These are phyloP conservation scores for Colletotrichum lindemuthianum DNA, from an alignment of 2,329 filamentous ascomycete species.

Conservation along the genomic window DNA sequence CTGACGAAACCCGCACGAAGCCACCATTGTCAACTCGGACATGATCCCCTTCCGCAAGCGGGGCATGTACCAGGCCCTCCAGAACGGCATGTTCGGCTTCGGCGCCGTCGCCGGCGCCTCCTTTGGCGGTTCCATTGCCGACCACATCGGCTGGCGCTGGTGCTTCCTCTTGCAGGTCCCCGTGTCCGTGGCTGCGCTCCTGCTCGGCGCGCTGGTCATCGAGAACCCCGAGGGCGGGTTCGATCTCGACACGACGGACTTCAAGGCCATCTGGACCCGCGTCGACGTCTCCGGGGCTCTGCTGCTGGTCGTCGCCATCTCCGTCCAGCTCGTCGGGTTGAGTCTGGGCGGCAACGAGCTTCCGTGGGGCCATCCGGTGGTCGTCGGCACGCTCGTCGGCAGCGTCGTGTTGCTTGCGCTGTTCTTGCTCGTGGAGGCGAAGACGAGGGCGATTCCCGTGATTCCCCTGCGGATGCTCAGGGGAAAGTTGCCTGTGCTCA, in stretches of 20 bases:
- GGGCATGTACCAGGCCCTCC: constrained; percentile 69
- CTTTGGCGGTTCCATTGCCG: constrained; percentile 71
- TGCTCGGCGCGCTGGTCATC: constrained; percentile 63
- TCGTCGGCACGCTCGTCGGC: constrained; percentile 55
- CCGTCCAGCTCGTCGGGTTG: constrained; percentile 64
- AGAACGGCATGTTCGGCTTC: constrained; percentile 70
- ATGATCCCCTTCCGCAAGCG: constrained; percentile 67
- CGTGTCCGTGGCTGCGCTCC: constrained; percentile 63
- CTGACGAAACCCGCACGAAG: background rate
- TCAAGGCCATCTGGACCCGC: constrained; percentile 58
- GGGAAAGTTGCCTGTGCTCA: constrained; percentile 63
- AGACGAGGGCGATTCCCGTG: constrained; percentile 61
- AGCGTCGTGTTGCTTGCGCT: constrained; percentile 54
- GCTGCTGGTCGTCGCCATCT: constrained; percentile 67
- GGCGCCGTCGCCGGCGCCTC: constrained; percentile 71
- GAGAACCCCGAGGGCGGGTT: constrained; percentile 52
- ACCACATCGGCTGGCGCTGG: constrained; percentile 74
- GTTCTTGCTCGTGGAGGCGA: constrained; percentile 60
- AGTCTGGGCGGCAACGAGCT: constrained; percentile 66
- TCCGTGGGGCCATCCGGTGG: constrained; percentile 60
- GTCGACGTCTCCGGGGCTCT: constrained; percentile 69
- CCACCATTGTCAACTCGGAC: constrained; percentile 69
- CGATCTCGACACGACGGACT: constrained; percentile 40
- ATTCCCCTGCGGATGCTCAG: constrained; percentile 66
- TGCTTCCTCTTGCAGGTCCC: constrained; percentile 73